Evolutionary conservation across 495 filamentous ascomycete species (phyloP), one percentile per base, ranked within the genome.

Genomic region (Daldinia vernicosa): DNA sequence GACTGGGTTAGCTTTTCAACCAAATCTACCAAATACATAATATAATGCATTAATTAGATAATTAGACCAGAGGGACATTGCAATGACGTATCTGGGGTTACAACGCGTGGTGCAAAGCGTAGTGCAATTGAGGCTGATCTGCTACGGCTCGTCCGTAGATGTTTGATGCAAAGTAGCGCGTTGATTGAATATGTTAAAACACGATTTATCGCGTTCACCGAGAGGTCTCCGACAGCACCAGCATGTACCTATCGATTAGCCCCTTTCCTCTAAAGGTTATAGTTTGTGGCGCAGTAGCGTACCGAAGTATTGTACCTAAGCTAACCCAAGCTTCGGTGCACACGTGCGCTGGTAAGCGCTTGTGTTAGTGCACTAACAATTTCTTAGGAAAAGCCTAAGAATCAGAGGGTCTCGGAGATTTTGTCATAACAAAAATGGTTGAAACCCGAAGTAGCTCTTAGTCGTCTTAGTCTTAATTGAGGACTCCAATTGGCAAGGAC

Each of bases 171-270:
- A 39, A 37, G 56, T 53, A 66, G 39, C 43, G 45, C 35, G 53
- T 66, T 70, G 35, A 66, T 73, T 66, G n/a, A 22, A 52, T 55
- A 14, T 67, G 43, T 60, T 65, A 32, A 32, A 51, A 73, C 61
- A 69, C 22, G 53, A 19, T 66, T 62, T 19, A 63, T 74, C 71
- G 71, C 71, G 62, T 70, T 74, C 67, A 67, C 71, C 71, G 71
- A 67, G 71, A 73, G 71, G 66, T 67, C 71, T 70, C 71, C 66
- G 59, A 74, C 40, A 30, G 40, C 22, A 45, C n/a, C n/a, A n/a
- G n/a, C n/a, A n/a, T 6, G 3, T 28, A 28, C 6, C 43, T 68
- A 64, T 66, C 68, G 56, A 60, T 61, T 62, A 52, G 14, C 69
- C 57, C 61, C 60, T 63, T 70, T 70, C 62, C 54, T 15, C 11